Base-by-base conservation (phyloP, 2,329 filamentous ascomycete genomes). In the Aspergillus brunneoviolaceus region DNA sequence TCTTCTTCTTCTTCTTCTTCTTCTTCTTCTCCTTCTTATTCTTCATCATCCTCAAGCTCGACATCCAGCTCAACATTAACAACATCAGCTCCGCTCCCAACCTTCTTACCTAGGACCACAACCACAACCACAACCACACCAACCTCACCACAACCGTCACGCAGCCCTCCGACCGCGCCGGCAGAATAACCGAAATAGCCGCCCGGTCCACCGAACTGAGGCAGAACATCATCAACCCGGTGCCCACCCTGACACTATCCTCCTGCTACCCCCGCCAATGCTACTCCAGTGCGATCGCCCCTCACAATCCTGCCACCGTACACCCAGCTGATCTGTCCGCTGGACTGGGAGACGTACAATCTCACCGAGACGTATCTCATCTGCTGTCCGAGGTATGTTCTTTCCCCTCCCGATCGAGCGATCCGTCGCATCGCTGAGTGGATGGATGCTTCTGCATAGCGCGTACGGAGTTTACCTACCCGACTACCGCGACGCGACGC, bases 251-350 rank as follows among this genome's bases (percentile, higher is more conserved):
- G 42, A 55, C 57, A 2, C 45, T 59, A 9, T 50, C 57, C 6
- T 59, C 57, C 9, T 59, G 57, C 51, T 59, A 59, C 21, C 57
- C 42, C 16, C 55, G 57, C 25, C 57, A 59, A 42, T 59, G 55
- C 45, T 59, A 54, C 42, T 59, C 49, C 33, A 55, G 57, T 4
- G 57, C 57, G 5, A 42, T 55, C 21, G 51, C 50, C 6, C 55
- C 55, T 51, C 10, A 14, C 21, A 5, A 19, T 27, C 4, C 35
- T 33, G 19, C 51, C 57, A 14, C 57, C 57, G 12, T 59, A 48
- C 39, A 21, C 12, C 14, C 52, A 55, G 52, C 42, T 55, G 14
- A 25, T 55, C 10, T 55, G 52, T 21, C 52, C 52, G 1, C 5
- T 48, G n/a, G 7, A 55, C 19, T 55, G 52, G 52, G 52, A 55